A percentile compares a stretch with the other conserved stretches of the same genome.
Conservation (phyloP, 441 rosid genomes). For the Lepidium campestre region DNA sequence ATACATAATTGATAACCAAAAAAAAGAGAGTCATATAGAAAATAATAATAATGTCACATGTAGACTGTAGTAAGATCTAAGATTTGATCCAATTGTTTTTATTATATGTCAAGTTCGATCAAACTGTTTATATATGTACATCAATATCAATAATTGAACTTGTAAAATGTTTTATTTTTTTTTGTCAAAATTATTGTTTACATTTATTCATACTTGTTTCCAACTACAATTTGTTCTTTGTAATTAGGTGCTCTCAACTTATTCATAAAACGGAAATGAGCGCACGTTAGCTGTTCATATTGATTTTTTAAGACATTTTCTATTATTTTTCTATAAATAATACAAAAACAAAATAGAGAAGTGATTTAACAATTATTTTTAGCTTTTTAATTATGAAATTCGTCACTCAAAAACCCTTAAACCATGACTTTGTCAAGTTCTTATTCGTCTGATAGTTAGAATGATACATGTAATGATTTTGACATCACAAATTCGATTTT, state of each 20-base stretch:
- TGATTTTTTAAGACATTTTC: neutral
- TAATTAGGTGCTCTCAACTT: neutral
- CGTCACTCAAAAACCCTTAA: too few species aligned
- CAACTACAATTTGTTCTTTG: neutral
- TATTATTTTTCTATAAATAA: neutral
- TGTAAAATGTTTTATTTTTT: neutral
- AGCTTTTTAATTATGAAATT: neutral
- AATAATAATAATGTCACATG: slow-evolving; percentile 21
- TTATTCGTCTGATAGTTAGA: too few species aligned
- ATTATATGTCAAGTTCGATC: slow-evolving; percentile 3
- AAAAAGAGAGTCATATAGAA: neutral
- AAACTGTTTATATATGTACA: slow-evolving; percentile 3
- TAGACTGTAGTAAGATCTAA: slow-evolving; percentile 28
- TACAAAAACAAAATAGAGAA: neutral
- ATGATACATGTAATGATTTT: too few species aligned
- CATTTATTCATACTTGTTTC: neutral
- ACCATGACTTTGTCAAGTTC: too few species aligned
- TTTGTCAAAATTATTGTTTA: too few species aligned
- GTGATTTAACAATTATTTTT: neutral
- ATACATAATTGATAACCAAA: neutral
- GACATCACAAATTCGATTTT: too few species aligned
- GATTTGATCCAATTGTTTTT: slow-evolving; percentile 21
- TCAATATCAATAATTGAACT: slow-evolving; percentile 20
- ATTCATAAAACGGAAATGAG: neutral
- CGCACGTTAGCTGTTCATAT: slow-evolving; percentile 16